Conservation (phyloP, 2,329 filamentous ascomycete genomes). For the Sordariomycetes sp. region DNA sequence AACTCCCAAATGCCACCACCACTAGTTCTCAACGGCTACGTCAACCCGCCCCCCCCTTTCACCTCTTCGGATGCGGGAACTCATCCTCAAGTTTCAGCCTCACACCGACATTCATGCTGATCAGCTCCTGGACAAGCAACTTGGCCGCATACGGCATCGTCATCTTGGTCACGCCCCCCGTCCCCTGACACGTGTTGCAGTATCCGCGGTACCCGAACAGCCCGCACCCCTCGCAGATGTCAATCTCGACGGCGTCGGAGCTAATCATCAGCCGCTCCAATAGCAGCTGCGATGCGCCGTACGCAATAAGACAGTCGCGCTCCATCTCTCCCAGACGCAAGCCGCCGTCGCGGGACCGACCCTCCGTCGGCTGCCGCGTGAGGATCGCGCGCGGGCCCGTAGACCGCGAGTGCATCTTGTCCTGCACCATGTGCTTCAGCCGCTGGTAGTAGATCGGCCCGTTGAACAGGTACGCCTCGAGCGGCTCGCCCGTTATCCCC, state of each 20-base stretch:
- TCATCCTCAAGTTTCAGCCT: slow-evolving; percentile 84
- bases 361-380: slow-evolving; percentile 91
- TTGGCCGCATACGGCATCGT: slow-evolving; percentile 97
- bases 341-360: slow-evolving; percentile 83
- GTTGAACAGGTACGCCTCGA: slow-evolving; percentile 96
- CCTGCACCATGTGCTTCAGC: slow-evolving; percentile 99
- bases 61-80: slow-evolving; percentile 55
- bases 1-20: background rate
- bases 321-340: slow-evolving; percentile 97
- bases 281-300: slow-evolving; percentile 84
- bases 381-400: slow-evolving; percentile 83
- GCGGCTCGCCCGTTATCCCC: slow-evolving; percentile 84
- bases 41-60: slow-evolving; percentile 4
- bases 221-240: slow-evolving; percentile 88
- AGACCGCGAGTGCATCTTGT: slow-evolving; percentile 96
- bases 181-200: slow-evolving; percentile 86
- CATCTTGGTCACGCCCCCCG: slow-evolving; percentile 76
- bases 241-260: slow-evolving; percentile 79
- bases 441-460: slow-evolving; percentile 99
- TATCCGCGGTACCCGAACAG: slow-evolving; percentile 92
- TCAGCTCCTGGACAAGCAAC: slow-evolving; percentile 85
- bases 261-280: slow-evolving; percentile 91
- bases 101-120: slow-evolving; percentile 98
- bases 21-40: background rate
- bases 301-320: slow-evolving; percentile 93